Evolutionary conservation across 23 red algal genomes (phyloP), one percentile per base, ranked within the genome.

Genomic region (Agarophyton chilense): DNA sequence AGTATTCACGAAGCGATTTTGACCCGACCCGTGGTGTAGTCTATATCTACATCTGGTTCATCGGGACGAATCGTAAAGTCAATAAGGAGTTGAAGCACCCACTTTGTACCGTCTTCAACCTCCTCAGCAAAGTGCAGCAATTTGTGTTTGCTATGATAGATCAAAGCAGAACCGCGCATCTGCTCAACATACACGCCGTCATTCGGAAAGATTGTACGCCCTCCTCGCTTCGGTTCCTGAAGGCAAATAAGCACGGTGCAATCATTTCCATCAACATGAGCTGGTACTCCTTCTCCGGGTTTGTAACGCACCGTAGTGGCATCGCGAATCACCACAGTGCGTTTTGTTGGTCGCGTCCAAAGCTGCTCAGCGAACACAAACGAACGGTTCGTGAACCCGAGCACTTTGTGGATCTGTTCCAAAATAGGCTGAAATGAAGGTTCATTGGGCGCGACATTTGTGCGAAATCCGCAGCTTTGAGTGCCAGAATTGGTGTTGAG

Each of bases 251-350:
- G 83, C 19, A 94, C 74, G 32, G 92, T 94, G 39, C 72, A 52
- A 61, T 94, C 92, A 63, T 94, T 94, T 45, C 92, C 92, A 49
- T 94, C 92, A 4, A 94, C 92, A 87, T 94, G 92, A 0, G 92
- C 83, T 11, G 79, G 82, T 2, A 94, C 92, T 14, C 92, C 92
- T 67, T 94, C 92, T 0, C 76, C 84, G 6, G 74, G 43, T 4
- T 57, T 17, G 52, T 94, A 94, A 9, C 57, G 67, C 10, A 94
- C 92, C n/a, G 76, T 83, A 16, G 92, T 94, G 4, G 36, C 46
- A 79, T 94, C 92, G 12, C 92, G 72, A 33, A 94, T 67, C 1
- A 89, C 83, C 1, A 94, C 76, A 0, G 68, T 77, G 17, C 92
- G 70, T 1, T 45, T 47, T 47, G 43, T 77, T 16, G 92, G 92